Percentiles rank a stretch among this genome's conserved stretches.
phyloP scores from a whole-genome alignment of 2,329 filamentous ascomycete species.

The Cladophialophora carrionii region DNA sequence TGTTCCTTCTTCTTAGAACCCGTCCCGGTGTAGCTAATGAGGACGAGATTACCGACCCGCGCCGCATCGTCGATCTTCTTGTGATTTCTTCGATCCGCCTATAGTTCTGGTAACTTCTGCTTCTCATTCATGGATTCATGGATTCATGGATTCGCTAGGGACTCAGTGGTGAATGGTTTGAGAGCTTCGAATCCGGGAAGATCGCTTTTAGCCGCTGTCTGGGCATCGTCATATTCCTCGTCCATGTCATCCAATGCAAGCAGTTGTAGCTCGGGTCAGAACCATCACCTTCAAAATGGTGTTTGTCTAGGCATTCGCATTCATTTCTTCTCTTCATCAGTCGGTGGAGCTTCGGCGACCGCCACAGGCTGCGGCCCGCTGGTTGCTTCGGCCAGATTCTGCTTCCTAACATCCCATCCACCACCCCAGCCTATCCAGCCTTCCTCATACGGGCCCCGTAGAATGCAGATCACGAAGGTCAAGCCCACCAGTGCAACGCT shows the following conservation, averaged over 20 bases:
- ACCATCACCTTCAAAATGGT: not conserved
- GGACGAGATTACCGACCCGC: not conserved
- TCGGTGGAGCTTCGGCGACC: not conserved
- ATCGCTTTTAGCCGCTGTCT: not conserved
- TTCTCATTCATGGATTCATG: not conserved
- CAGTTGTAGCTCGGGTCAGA: not conserved
- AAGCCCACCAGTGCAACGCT: constrained; percentile 59
- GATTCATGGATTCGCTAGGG: not conserved
- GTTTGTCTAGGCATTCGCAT: not conserved
- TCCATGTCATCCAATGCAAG: not conserved
- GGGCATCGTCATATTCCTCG: not conserved
- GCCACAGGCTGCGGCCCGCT: constrained; percentile 21
- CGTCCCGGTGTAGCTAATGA: not conserved
- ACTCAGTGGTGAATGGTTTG: not conserved
- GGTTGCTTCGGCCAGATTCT: constrained; percentile 31
- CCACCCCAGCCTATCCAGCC: constrained; percentile 65
- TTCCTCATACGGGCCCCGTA: constrained; percentile 60
- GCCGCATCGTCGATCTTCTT: not conserved
- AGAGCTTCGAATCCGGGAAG: not conserved
- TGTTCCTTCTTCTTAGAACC: not conserved
- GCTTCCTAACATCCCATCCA: constrained; percentile 54
- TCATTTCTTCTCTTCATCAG: constrained; percentile 11
- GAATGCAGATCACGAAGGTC: constrained; percentile 53
- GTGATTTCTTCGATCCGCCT: not conserved
- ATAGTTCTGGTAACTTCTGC: not conserved